Conservation (phyloP, 1,284 basidiomycete species). For the Caloboletus firmus region DNA sequence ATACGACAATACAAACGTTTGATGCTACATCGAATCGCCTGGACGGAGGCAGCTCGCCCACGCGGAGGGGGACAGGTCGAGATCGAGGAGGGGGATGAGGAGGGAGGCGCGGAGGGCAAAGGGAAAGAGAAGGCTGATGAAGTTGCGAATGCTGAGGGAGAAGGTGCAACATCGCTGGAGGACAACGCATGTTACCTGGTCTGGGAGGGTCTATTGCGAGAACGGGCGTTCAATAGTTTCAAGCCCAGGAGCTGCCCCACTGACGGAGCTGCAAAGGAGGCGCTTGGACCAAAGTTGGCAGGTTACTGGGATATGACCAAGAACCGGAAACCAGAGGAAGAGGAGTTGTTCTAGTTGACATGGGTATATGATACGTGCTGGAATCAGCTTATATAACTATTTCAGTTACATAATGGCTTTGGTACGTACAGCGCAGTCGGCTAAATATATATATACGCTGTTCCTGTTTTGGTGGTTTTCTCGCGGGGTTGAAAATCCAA, state of each 20-base stretch:
- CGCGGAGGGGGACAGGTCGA: conserved; percentile 72
- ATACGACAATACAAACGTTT: conserved; percentile 88
- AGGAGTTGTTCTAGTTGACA: conserved; percentile 55
- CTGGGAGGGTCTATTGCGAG: conserved; percentile 90
- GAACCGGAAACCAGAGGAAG: conserved; percentile 79
- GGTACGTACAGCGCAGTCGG: too few species aligned
- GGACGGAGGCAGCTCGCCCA: conserved; percentile 89
- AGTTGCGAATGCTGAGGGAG: conserved; percentile 12
- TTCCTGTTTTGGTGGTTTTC: background rate
- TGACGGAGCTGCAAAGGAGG: conserved; percentile 83
- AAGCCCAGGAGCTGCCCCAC: conserved; percentile 84
- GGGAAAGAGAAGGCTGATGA: conserved; percentile 31
- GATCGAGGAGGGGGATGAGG: conserved; percentile 53
- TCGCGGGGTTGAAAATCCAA: conserved; percentile 4
- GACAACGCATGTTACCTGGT: conserved; percentile 89
- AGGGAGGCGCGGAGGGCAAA: conserved; percentile 39
- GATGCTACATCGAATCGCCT: conserved; percentile 87
- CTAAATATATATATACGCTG: too few species aligned
- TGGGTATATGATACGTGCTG: background rate
- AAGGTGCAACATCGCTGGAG: conserved; percentile 53
- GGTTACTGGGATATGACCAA: conserved; percentile 96
- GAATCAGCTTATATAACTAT: too few species aligned
- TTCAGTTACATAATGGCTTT: too few species aligned
- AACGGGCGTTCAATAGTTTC: conserved; percentile 80
- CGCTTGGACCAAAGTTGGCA: conserved; percentile 77